phyloP scores from a whole-genome alignment of 2,329 filamentous ascomycete genomes.

The Neocatenulostroma microsporum region DNA sequence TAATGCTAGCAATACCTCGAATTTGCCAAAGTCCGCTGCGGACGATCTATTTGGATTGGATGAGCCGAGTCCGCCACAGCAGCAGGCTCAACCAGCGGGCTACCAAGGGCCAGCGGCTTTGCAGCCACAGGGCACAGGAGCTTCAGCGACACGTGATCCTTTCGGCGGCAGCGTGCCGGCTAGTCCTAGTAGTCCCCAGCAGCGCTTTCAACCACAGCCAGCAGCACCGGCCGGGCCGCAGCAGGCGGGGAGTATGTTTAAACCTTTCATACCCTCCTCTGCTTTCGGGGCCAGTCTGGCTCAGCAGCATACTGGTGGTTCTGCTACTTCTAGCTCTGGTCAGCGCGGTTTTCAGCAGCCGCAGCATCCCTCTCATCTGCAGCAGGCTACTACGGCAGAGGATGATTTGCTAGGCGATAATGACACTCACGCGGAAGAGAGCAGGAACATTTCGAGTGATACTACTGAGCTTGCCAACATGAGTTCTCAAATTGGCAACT shows the following conservation, averaged over 20 bases:
- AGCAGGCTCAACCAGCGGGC: conserved; percentile 41
- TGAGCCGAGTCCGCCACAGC: conserved; percentile 50
- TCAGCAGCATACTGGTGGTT: conserved; percentile 65
- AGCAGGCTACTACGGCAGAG: conserved; percentile 42
- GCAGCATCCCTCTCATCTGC: conserved; percentile 16
- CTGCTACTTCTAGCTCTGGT: conserved; percentile 27
- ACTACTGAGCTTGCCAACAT: conserved; percentile 90
- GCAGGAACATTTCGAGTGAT: conserved; percentile 79
- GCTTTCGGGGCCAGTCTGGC: conserved; percentile 81
- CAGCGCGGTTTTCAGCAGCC: conserved; percentile 26
- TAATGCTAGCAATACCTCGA: conserved; percentile 38
- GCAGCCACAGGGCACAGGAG: conserved; percentile 64
- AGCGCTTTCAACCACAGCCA: conserved; percentile 21
- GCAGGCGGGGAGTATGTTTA: conserved; percentile 53
- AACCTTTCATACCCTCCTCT: conserved; percentile 86
- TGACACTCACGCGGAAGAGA: conserved; percentile 65
- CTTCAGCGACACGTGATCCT: conserved; percentile 56
- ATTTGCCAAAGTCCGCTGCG: conserved; percentile 66
- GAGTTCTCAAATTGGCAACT: conserved; percentile 85
- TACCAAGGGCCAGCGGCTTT: conserved; percentile 40
- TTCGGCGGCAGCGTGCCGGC: conserved; percentile 49
- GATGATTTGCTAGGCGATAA: conserved; percentile 89
- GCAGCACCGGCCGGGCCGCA: no score
- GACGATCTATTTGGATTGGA: conserved; percentile 94
- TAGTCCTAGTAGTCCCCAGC: conserved; percentile 46